phyloP scores from a whole-genome alignment of 108 stramenopile genomes.

The Nitzschia sp. region DNA sequence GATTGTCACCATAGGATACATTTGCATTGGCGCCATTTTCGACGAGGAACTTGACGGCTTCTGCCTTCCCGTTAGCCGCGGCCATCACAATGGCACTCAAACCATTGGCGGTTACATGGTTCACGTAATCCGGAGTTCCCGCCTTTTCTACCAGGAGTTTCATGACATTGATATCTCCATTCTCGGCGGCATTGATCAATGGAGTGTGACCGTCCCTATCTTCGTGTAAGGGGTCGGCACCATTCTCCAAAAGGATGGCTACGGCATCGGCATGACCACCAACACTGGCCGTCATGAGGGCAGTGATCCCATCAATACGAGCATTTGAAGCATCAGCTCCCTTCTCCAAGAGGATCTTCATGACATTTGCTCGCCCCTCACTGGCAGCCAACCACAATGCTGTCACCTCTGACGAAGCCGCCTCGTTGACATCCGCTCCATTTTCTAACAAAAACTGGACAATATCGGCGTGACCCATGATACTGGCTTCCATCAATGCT shows the following conservation, averaged over 20 bases:
- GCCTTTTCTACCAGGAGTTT: conserved; percentile 60
- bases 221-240: conserved; percentile 70
- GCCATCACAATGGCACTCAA: conserved; percentile 96
- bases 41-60: conserved; percentile 80
- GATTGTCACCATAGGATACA: conserved; percentile 67
- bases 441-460: conserved; percentile 85
- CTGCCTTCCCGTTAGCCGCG: conserved; percentile 88
- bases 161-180: conserved; percentile 78
- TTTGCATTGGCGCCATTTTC: conserved; percentile 69
- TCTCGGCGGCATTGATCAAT: conserved; percentile 96
- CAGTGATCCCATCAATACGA: conserved; percentile 89
- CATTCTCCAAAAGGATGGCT: conserved; percentile 76
- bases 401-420: conserved; percentile 87
- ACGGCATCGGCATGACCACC: conserved; percentile 91
- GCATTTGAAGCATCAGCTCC: conserved; percentile 81
- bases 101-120: conserved; percentile 83
- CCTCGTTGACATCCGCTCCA: conserved; percentile 85
- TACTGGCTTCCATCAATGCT: conserved; percentile 96
- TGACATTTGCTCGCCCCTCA: conserved; percentile 80
- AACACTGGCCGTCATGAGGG: conserved; percentile 90
- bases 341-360: conserved; percentile 70
- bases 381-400: conserved; percentile 93
- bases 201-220: conserved; percentile 94
- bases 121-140: conserved; percentile 68
- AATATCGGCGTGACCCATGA: conserved; percentile 89